Evolutionary conservation across 1,284 basidiomycete species (phyloP), one percentile per base, ranked within the genome.

Genomic region (Ceratobasidium sp.): DNA sequence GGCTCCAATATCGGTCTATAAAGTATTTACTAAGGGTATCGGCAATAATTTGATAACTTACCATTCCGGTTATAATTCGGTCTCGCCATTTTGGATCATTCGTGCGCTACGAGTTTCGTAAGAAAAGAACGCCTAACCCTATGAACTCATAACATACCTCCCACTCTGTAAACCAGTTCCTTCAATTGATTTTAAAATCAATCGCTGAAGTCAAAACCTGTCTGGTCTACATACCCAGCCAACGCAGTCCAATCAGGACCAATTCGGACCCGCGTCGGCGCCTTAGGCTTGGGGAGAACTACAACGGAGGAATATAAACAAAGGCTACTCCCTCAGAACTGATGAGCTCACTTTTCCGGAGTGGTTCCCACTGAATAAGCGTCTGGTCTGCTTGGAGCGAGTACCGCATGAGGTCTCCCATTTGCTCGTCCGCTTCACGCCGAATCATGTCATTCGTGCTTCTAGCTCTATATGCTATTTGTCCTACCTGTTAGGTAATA

Each of bases 121-220:
- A 45, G 16, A 30, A 45, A 12, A n/a, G 6, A 10, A 18, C 3
- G 43, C 9, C 41, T 28, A 9, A 46, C 3, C 14, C 21, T 34
- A 14, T n/a, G 30, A 1, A 21, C 39, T 8, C 3, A 5, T 43
- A 34, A 50, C 67, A 21, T 30, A 59, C 67, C 72, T 84, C 83
- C 83, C 83, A 83, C 75, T 83, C 81, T 10, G 80, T 81, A 71
- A 83, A 83, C 83, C 83, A 83, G 71, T 83, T 83, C 3, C 67
- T 72, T 36, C 16, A 46, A n/a, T 41, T 30, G 8, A 26, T 34
- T 43, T 28, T n/a, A 10, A 16, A 39, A 28, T 53, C 26, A 30
- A 26, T 28, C n/a, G 23, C 30, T 14, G 9, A 16, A 26, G 5
- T 23, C 23, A 41, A 18, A 30, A 5, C 18, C 32, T 18, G 26